These are phyloP conservation scores for Mycena sanguinolenta DNA, from an alignment of 768 basidiomycete genomes.

Conservation along the genomic window DNA sequence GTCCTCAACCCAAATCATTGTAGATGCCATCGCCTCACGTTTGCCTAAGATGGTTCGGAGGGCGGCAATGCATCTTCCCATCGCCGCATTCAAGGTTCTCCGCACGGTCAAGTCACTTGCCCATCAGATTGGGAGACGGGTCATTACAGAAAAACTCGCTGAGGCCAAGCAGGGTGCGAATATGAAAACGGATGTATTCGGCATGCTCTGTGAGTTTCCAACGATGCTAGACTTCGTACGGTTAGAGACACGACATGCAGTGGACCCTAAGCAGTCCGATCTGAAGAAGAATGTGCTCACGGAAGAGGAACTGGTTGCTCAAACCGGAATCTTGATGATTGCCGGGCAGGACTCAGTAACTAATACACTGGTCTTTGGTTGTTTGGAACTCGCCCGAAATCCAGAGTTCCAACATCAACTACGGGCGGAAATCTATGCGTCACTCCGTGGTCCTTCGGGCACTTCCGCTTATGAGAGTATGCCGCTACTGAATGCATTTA, in stretches of 20 bases:
- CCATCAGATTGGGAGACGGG: not conserved
- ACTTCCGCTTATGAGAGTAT: slow-evolving; percentile 14
- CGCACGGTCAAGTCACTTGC: slow-evolving; percentile 5
- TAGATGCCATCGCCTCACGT: not conserved
- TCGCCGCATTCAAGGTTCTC: slow-evolving; percentile 14
- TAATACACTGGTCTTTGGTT: slow-evolving; percentile 26
- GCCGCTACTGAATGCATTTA: slow-evolving; percentile 29
- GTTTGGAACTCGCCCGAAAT: slow-evolving; percentile 21
- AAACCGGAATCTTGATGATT: slow-evolving; percentile 20
- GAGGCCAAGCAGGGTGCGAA: not conserved
- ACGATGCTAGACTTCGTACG: not conserved
- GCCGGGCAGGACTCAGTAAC: slow-evolving; percentile 26
- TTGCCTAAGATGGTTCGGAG: slow-evolving; percentile 1
- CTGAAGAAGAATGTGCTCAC: slow-evolving; percentile 7
- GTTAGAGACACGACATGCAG: slow-evolving; percentile 3
- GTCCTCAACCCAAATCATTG: not conserved
- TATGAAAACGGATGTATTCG: slow-evolving; percentile 14
- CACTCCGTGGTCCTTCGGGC: not conserved
- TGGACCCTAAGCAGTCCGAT: slow-evolving; percentile 8
- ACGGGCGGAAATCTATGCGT: slow-evolving; percentile 24
- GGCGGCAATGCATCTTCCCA: slow-evolving; percentile 8
- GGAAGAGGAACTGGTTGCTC: slow-evolving; percentile 12
- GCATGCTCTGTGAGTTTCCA: slow-evolving; percentile 19
- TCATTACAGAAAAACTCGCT: not conserved
- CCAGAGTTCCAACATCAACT: slow-evolving; percentile 25